A percentile compares a stretch with the other conserved stretches of the same genome.
Evolutionary conservation across 371 early-diverging fungal genomes (phyloP).

Genomic region (Nematocida minor): DNA sequence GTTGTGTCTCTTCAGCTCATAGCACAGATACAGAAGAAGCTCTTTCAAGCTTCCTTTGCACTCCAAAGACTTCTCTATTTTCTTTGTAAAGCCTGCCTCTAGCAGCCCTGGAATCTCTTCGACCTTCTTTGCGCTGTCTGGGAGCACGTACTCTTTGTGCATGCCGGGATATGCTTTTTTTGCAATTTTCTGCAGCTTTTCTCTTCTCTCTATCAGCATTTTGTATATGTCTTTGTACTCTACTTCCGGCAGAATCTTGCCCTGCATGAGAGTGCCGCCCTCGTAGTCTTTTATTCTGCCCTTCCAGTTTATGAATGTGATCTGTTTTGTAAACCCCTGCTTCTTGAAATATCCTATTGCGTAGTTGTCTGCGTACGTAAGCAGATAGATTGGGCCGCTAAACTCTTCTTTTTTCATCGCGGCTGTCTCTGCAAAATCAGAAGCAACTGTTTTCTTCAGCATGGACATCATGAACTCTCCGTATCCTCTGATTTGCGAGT

Average conservation of each 20-base stretch:
- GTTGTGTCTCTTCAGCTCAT: constrained; percentile 72
- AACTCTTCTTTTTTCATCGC: neutral
- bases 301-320: constrained; percentile 87
- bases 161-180: constrained; percentile 35
- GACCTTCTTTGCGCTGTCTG: neutral
- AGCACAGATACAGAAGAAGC: constrained; percentile 71
- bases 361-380: constrained; percentile 98
- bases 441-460: constrained; percentile 62
- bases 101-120: constrained; percentile 47
- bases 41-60: constrained; percentile 65
- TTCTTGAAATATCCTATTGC: constrained; percentile 98
- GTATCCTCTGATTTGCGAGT: constrained; percentile 82
- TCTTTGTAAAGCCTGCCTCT: constrained; percentile 38
- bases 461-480: constrained; percentile 61
- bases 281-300: constrained; percentile 99
- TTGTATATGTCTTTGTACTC: constrained; percentile 59
- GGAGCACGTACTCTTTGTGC: constrained; percentile 39
- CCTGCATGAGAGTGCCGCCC: constrained; percentile 88
- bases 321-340: constrained; percentile 91
- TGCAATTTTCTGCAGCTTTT: constrained; percentile 50
- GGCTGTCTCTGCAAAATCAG: constrained; percentile 31
- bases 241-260: constrained; percentile 59
- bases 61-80: constrained; percentile 20
- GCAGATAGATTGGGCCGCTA: constrained; percentile 69
- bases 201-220: constrained; percentile 48